Conservation (phyloP, 2,329 filamentous ascomycete genomes). For the Ophiostoma piceae region DNA sequence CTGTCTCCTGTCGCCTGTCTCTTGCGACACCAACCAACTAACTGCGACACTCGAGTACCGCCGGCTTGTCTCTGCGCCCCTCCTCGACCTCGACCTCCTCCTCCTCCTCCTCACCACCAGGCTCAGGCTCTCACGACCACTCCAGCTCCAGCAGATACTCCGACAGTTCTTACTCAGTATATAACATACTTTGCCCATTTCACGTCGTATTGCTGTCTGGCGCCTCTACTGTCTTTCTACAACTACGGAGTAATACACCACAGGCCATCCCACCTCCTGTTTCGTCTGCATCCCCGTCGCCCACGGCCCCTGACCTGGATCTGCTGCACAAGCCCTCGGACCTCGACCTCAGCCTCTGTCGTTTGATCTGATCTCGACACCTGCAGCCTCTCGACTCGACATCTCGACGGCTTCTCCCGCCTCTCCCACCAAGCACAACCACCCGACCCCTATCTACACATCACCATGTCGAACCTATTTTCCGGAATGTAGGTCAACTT, state of each 20-base stretch:
- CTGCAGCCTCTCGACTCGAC: background rate
- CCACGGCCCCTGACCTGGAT: background rate
- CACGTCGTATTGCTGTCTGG: background rate
- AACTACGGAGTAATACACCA: background rate
- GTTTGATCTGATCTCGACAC: background rate
- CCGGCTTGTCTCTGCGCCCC: slow-evolving; percentile 8
- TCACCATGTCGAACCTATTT: slow-evolving; percentile 33
- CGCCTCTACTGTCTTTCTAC: background rate
- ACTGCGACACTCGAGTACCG: slow-evolving; percentile 5
- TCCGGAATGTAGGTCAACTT: slow-evolving; percentile 29
- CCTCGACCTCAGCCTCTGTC: background rate
- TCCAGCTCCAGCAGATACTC: background rate
- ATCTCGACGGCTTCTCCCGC: background rate
- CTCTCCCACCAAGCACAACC: background rate
- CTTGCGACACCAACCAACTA: slow-evolving; percentile 1
- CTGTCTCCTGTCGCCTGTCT: background rate
- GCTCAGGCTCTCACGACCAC: background rate
- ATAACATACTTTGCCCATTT: background rate
- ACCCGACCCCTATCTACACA: background rate
- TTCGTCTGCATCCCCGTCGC: slow-evolving; percentile 15
- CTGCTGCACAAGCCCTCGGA: slow-evolving; percentile 5
- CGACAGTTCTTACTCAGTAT: background rate
- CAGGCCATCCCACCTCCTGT: slow-evolving; percentile 18
- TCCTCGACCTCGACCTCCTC: slow-evolving; percentile 2
- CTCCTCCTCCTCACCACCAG: background rate